phyloP scores from a whole-genome alignment of 768 basidiomycete species.

The Mycena venus region DNA sequence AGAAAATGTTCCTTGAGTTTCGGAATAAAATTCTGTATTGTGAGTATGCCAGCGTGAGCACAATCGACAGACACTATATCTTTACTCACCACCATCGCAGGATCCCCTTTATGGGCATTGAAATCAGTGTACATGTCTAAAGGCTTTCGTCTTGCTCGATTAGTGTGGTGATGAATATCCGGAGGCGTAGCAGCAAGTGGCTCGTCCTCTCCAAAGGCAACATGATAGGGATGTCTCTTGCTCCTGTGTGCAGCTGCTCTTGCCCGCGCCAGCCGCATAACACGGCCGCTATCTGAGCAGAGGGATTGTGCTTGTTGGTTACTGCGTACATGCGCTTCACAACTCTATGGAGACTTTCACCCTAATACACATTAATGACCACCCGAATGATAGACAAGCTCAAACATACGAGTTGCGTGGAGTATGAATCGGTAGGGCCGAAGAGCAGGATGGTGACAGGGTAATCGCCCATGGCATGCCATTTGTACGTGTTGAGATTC shows the following conservation, averaged over 20 bases:
- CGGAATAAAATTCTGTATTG: slow-evolving; percentile 47
- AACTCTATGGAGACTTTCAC: slow-evolving; percentile 56
- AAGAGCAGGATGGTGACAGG: slow-evolving; percentile 27
- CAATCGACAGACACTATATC: too few species aligned
- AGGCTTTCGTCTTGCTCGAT: slow-evolving; percentile 31
- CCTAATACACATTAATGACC: too few species aligned
- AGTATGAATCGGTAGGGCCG: slow-evolving; percentile 40
- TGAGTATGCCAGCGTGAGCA: too few species aligned
- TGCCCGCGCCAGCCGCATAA: slow-evolving; percentile 22
- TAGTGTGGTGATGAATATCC: slow-evolving; percentile 35
- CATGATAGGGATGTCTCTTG: not conserved
- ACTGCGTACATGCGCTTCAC: slow-evolving; percentile 53
- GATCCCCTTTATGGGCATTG: too few species aligned
- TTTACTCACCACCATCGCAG: too few species aligned
- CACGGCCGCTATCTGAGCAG: slow-evolving; percentile 44
- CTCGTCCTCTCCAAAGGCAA: slow-evolving; percentile 9
- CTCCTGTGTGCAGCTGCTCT: not conserved
- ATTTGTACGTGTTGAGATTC: slow-evolving; percentile 45
- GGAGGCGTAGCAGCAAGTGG: slow-evolving; percentile 7
- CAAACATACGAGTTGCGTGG: slow-evolving; percentile 34
- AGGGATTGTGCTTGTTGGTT: slow-evolving; percentile 51
- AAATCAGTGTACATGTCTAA: slow-evolving; percentile 18
- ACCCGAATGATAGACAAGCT: too few species aligned
- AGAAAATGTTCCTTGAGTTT: slow-evolving; percentile 53
- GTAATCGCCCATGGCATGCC: slow-evolving; percentile 42